Evolutionary conservation across 2,329 filamentous ascomycete species (phyloP).

Genomic region (Biscogniauxia marginata): DNA sequence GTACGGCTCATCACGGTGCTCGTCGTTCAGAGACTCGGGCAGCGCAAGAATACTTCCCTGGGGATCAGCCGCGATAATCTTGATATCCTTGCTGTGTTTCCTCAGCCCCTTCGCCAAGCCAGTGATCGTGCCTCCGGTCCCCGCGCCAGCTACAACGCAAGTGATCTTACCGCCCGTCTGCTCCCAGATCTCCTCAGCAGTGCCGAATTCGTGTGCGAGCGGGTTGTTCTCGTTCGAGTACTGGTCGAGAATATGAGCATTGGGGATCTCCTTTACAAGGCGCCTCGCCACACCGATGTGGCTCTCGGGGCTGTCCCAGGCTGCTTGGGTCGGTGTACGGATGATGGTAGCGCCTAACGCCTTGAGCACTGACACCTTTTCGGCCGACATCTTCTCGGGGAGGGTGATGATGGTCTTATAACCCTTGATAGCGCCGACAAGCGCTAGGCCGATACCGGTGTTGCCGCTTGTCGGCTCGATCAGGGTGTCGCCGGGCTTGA

Average conservation of each 20-base stretch:
- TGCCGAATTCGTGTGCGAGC: constrained; percentile 87
- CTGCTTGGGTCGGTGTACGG: constrained; percentile 91
- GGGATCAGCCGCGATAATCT: constrained; percentile 90
- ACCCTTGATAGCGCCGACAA: constrained; percentile 93
- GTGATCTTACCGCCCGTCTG: constrained; percentile 83
- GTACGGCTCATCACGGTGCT: constrained; percentile 79
- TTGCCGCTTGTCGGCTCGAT: constrained; percentile 99
- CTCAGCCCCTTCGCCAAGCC: constrained; percentile 80
- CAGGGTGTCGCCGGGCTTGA: constrained; percentile 94
- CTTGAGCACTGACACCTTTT: constrained; percentile 93
- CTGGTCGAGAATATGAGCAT: constrained; percentile 95
- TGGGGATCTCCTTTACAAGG: constrained; percentile 92
- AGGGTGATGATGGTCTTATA: constrained; percentile 99
- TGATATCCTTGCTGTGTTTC: constrained; percentile 83
- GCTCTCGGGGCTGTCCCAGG: constrained; percentile 90
- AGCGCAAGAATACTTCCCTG: constrained; percentile 87
- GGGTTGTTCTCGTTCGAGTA: constrained; percentile 93
- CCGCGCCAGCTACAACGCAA: constrained; percentile 85
- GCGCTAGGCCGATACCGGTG: constrained; percentile 92
- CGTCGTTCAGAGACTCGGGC: constrained; percentile 75
- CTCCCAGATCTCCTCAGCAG: constrained; percentile 92
- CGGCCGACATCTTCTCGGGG: constrained; percentile 98
- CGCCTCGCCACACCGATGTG: constrained; percentile 93
- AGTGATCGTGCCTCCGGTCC: constrained; percentile 93
- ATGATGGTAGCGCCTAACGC: constrained; percentile 97